Conservation (phyloP, 306 rosid species). For the Cicer cuneatum region DNA sequence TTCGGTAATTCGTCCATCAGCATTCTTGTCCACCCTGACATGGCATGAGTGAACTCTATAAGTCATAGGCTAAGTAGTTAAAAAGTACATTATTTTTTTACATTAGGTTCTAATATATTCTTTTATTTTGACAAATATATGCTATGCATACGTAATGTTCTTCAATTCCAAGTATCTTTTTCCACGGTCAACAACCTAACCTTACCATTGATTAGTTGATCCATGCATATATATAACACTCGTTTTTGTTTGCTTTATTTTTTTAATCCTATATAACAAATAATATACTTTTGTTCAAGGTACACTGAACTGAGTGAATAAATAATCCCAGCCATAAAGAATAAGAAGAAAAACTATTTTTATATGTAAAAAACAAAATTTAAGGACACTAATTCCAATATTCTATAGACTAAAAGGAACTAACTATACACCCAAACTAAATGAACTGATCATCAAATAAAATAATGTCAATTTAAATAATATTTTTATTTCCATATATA, state of each 20-base stretch:
- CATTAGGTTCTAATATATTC: neutral
- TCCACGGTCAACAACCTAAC: constrained; percentile 29
- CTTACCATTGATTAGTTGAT: neutral
- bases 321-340: constrained; percentile 5
- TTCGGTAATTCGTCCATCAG: constrained; percentile 81
- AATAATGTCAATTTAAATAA: neutral
- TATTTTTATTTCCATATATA: neutral
- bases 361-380: neutral
- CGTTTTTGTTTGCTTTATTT: neutral
- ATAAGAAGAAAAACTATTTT: neutral
- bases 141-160: neutral
- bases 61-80: neutral
- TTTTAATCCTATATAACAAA: neutral
- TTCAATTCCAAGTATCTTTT: constrained; percentile 31
- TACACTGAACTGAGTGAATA: constrained; percentile 2
- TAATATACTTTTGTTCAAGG: neutral
- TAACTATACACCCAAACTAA: neutral
- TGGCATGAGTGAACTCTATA: neutral
- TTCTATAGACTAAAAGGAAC: neutral
- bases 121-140: constrained; percentile 14
- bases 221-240: neutral
- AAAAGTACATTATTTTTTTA: neutral
- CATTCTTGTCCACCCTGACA: constrained; percentile 92
- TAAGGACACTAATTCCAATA: neutral
- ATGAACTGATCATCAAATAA: neutral